Percentiles rank a stretch among this genome's conserved stretches.
phyloP scores from a whole-genome alignment of 2,329 filamentous ascomycete genomes.

The Trichophyton simii region DNA sequence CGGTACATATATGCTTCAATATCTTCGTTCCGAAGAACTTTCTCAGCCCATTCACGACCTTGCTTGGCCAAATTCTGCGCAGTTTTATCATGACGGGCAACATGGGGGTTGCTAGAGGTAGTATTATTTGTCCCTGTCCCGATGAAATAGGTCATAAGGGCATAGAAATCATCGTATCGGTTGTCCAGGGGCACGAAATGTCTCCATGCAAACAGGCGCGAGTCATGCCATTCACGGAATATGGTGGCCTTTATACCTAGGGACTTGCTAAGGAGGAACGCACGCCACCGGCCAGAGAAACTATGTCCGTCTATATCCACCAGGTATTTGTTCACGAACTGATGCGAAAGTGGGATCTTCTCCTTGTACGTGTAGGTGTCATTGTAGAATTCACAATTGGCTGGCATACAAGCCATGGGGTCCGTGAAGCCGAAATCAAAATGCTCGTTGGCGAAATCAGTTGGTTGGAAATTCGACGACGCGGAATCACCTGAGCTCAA shows the following conservation, averaged over 20 bases:
- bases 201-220: conserved; percentile 59
- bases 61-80: conserved; percentile 53
- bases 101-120: neutral
- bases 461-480: conserved; percentile 20
- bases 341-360: conserved; percentile 23
- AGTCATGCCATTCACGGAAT: conserved; percentile 71
- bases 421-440: conserved; percentile 33
- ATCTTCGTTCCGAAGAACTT: conserved; percentile 56
- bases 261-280: conserved; percentile 56
- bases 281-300: conserved; percentile 56
- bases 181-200: conserved; percentile 74
- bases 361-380: conserved; percentile 26
- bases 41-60: conserved; percentile 56
- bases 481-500: conserved; percentile 33
- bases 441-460: conserved; percentile 30
- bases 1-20: conserved; percentile 60
- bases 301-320: conserved; percentile 67
- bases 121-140: conserved; percentile 46
- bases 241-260: conserved; percentile 66
- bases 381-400: conserved; percentile 37
- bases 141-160: conserved; percentile 62
- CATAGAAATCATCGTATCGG: conserved; percentile 58
- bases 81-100: conserved; percentile 35
- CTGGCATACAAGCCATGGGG: conserved; percentile 24
- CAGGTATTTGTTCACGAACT: conserved; percentile 51